Conservation (phyloP, 345 rosid species). For the Euphorbia pulcherrima region DNA sequence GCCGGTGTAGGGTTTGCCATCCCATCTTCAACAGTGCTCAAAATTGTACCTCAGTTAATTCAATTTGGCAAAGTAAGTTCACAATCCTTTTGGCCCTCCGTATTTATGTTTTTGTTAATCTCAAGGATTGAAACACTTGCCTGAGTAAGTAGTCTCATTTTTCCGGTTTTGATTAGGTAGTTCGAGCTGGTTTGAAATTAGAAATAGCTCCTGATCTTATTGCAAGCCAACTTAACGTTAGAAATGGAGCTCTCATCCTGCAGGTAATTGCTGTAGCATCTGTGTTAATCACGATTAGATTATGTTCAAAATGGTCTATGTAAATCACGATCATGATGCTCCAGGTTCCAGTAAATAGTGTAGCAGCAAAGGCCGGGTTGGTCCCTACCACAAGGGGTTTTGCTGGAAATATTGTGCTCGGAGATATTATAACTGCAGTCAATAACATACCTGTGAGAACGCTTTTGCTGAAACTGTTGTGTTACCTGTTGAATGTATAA, state of each 20-base stretch:
- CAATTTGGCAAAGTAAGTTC: constrained; percentile 72
- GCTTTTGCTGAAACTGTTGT: constrained; percentile 8
- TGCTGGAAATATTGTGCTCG: constrained; percentile 80
- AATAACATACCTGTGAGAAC: constrained; percentile 61
- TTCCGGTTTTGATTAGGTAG: constrained; percentile 39
- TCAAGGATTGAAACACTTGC: not conserved
- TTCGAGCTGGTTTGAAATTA: constrained; percentile 74
- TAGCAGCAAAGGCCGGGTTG: constrained; percentile 73
- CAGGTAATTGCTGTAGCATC: constrained; percentile 40
- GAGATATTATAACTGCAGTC: constrained; percentile 75
- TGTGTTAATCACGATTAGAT: too few species aligned
- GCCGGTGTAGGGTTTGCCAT: constrained; percentile 98
- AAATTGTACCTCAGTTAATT: constrained; percentile 88
- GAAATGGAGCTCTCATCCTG: constrained; percentile 82
- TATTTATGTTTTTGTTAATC: not conserved
- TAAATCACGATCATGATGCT: not conserved
- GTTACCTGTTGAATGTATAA: not conserved
- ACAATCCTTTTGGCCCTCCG: not conserved
- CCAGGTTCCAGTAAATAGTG: constrained; percentile 69
- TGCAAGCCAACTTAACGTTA: constrained; percentile 89
- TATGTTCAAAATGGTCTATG: not conserved
- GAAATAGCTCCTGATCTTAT: constrained; percentile 82
- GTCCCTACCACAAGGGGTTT: constrained; percentile 76
- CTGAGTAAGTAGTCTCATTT: constrained; percentile 9
- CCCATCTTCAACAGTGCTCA: constrained; percentile 81